Evolutionary conservation across 108 stramenopile species (phyloP).

Genomic region (Cyclotella baltica): DNA sequence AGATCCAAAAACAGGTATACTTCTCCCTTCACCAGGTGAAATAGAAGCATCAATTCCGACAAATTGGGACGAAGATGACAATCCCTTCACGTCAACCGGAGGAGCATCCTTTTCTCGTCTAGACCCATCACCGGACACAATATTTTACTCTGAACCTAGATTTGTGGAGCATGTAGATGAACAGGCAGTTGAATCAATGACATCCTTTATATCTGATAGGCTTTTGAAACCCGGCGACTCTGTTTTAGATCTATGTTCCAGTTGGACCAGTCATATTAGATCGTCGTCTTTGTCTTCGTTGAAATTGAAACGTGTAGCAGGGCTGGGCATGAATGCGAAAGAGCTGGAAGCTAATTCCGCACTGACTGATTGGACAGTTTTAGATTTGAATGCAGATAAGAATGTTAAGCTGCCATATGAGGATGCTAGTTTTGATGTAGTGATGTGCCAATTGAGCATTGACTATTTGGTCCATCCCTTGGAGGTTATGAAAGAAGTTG

Average conservation of each 20-base stretch:
- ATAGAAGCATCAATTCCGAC: slow-evolving; percentile 74
- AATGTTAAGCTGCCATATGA: slow-evolving; percentile 84
- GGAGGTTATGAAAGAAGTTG: slow-evolving; percentile 84
- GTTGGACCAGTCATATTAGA: slow-evolving; percentile 85
- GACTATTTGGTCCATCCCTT: slow-evolving; percentile 91
- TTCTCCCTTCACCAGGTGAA: slow-evolving; percentile 78
- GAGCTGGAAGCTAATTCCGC: slow-evolving; percentile 74
- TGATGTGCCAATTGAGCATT: slow-evolving; percentile 91
- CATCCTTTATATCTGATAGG: slow-evolving; percentile 64
- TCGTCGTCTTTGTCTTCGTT: slow-evolving; percentile 17
- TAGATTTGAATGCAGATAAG: slow-evolving; percentile 73
- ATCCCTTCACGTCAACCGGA: slow-evolving; percentile 58
- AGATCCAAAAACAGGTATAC: slow-evolving; percentile 79
- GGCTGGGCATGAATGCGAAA: slow-evolving; percentile 85
- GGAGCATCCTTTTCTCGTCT: slow-evolving; percentile 61
- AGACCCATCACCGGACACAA: slow-evolving; percentile 69
- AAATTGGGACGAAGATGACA: slow-evolving; percentile 71
- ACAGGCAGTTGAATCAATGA: slow-evolving; percentile 76
- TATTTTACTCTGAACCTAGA: slow-evolving; percentile 80
- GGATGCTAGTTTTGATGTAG: slow-evolving; percentile 82
- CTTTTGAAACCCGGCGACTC: slow-evolving; percentile 57
- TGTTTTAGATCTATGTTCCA: slow-evolving; percentile 85
- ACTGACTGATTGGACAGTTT: slow-evolving; percentile 75
- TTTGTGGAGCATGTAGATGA: slow-evolving; percentile 90
- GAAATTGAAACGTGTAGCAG: slow-evolving; percentile 61